Conservation (phyloP, 1,139 yeast genomes). For the Pichia sp. region DNA sequence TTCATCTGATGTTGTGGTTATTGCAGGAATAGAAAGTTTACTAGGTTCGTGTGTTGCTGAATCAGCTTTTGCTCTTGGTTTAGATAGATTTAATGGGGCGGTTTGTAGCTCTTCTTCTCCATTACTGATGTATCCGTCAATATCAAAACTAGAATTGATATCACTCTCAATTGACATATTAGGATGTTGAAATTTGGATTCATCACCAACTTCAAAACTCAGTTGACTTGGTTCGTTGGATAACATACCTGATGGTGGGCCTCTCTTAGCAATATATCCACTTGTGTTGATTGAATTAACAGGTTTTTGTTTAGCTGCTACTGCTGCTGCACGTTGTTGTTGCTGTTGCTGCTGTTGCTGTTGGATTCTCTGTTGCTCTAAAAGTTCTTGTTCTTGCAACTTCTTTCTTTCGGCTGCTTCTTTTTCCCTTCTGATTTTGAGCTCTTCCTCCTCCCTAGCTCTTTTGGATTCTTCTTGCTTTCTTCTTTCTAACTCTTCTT, state of each 20-base stretch:
- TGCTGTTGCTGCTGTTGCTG: neutral
- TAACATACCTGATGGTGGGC: slow-evolving; percentile 14
- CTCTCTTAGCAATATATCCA: slow-evolving; percentile 6
- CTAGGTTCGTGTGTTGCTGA: neutral
- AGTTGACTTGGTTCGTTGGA: slow-evolving; percentile 16
- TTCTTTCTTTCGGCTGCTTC: neutral
- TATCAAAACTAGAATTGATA: slow-evolving; percentile 6
- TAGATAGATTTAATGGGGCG: slow-evolving; percentile 14
- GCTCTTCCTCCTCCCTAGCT: slow-evolving; percentile 1
- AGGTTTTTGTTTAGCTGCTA: neutral
- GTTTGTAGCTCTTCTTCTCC: slow-evolving; percentile 15
- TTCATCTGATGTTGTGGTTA: slow-evolving; percentile 14
- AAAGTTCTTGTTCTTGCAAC: neutral
- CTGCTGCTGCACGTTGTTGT: neutral
- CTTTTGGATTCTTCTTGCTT: neutral
- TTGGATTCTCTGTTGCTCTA: neutral
- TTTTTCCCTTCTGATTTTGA: neutral
- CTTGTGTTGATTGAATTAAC: neutral
- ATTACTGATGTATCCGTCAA: slow-evolving; percentile 10
- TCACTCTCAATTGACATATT: slow-evolving; percentile 10
- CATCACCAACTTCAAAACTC: slow-evolving; percentile 17
- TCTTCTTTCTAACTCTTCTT: slow-evolving; percentile 6
- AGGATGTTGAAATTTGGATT: slow-evolving; percentile 5
- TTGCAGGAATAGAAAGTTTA: neutral
- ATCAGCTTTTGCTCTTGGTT: slow-evolving; percentile 6